phyloP scores from a whole-genome alignment of 345 rosid genomes.

The Clausena lansium region DNA sequence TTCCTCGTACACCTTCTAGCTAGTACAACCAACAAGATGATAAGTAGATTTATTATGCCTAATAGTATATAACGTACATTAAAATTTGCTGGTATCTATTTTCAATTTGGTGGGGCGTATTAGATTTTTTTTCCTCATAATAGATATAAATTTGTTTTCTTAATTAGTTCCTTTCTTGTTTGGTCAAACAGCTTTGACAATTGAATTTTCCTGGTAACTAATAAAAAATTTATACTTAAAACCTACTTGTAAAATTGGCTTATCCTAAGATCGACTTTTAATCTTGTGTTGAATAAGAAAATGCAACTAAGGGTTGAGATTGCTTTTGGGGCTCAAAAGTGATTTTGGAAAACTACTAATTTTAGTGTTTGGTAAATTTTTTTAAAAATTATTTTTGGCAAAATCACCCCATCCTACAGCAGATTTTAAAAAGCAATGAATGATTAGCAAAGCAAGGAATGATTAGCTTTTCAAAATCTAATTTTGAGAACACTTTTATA shows the following conservation, averaged over 20 bases:
- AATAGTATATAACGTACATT: no score
- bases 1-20: no score
- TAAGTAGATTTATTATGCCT: no score
- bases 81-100: no score
- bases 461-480: no score
- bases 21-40: no score
- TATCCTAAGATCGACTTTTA: not conserved
- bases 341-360: not conserved
- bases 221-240: not conserved
- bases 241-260: not conserved
- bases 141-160: not conserved
- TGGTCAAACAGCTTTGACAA: slow-evolving; percentile 3
- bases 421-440: no score
- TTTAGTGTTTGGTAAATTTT: no score
- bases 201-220: not conserved
- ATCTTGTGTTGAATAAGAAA: not conserved
- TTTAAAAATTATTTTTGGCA: no score
- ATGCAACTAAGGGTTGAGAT: not conserved
- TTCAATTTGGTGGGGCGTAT: slow-evolving; percentile 2
- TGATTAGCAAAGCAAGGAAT: no score
- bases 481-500: no score
- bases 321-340: not conserved
- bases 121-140: not conserved
- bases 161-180: not conserved
- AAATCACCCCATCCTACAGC: no score